Percentiles rank a stretch among this genome's conserved stretches.
Evolutionary conservation across 495 filamentous ascomycete genomes (phyloP).

Genomic region (Aspergillus funiculosus): DNA sequence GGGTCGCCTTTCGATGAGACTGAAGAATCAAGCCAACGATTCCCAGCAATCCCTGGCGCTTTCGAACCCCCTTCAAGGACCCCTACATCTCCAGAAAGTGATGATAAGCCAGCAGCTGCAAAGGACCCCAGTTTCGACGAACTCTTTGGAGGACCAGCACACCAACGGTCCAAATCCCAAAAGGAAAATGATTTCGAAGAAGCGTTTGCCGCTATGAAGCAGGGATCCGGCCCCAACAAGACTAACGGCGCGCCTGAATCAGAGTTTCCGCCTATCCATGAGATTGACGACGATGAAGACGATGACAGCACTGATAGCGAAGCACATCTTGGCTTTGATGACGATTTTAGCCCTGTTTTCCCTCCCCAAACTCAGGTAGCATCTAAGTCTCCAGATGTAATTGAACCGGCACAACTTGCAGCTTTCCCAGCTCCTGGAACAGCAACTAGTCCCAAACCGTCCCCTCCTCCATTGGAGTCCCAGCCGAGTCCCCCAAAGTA

Average conservation of each 20-base stretch:
- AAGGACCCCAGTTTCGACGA: conserved; percentile 45
- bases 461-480: conserved; percentile 47
- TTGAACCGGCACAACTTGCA: conserved; percentile 37
- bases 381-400: conserved; percentile 20
- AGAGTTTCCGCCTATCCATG: conserved; percentile 94
- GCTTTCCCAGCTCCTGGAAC: conserved; percentile 37
- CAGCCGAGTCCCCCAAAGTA: conserved; percentile 64
- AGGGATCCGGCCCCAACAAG: conserved; percentile 18
- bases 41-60: conserved; percentile 25
- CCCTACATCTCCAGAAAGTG: conserved; percentile 19
- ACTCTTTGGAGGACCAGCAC: conserved; percentile 50
- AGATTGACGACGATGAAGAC: conserved; percentile 67
- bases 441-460: conserved; percentile 22
- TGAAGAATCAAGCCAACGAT: conserved; percentile 24
- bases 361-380: conserved; percentile 43
- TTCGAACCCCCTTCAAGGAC: conserved; percentile 15
- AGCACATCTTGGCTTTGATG: conserved; percentile 70
- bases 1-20: conserved; percentile 43
- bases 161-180: conserved; percentile 49
- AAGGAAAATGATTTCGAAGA: conserved; percentile 53
- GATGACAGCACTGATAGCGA: conserved; percentile 71
- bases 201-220: conserved; percentile 43
- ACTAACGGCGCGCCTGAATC: conserved; percentile 30
- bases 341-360: conserved; percentile 76
- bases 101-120: conserved; percentile 18